Conservation (phyloP, 2,329 filamentous ascomycete genomes). For the Cladosporium colombiae region DNA sequence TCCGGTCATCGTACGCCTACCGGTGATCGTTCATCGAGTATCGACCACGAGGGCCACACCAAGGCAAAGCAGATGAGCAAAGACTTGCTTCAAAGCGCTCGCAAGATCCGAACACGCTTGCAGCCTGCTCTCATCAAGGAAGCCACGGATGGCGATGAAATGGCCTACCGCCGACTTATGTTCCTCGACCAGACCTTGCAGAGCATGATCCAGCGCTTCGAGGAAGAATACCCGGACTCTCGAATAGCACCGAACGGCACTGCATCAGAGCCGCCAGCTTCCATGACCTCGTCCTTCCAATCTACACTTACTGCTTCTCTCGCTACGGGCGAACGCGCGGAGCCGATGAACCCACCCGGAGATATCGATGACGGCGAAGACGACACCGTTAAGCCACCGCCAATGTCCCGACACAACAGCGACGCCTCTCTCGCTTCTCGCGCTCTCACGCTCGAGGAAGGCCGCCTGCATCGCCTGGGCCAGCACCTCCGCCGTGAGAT, state of each 20-base stretch:
- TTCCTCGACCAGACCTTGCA: constrained; percentile 88
- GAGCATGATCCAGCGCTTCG: constrained; percentile 91
- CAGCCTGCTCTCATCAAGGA: constrained; percentile 81
- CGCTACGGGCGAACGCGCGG: constrained; percentile 13
- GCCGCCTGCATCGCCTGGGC: constrained; percentile 67
- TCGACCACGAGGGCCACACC: constrained; percentile 42
- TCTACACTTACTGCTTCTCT: not conserved
- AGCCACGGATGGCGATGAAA: constrained; percentile 68
- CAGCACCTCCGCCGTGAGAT: constrained; percentile 67
- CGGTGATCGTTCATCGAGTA: constrained; percentile 30
- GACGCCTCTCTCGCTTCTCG: constrained; percentile 69
- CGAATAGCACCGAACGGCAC: constrained; percentile 48
- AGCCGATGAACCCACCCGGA: constrained; percentile 20
- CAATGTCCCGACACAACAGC: constrained; percentile 59
- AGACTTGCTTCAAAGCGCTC: constrained; percentile 79
- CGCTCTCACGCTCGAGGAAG: constrained; percentile 68
- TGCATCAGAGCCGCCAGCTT: constrained; percentile 5
- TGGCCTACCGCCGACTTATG: constrained; percentile 75
- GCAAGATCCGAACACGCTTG: constrained; percentile 81
- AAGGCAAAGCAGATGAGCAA: constrained; percentile 93
- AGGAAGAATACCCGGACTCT: constrained; percentile 93
- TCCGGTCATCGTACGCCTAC: constrained; percentile 49
- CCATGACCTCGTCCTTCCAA: constrained; percentile 27
- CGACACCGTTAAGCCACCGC: constrained; percentile 36
- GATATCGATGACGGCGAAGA: constrained; percentile 33